A percentile compares a stretch with the other conserved stretches of the same genome.
Conservation (phyloP, 1,284 basidiomycete species). For the Cystobasidium slooffiae region DNA sequence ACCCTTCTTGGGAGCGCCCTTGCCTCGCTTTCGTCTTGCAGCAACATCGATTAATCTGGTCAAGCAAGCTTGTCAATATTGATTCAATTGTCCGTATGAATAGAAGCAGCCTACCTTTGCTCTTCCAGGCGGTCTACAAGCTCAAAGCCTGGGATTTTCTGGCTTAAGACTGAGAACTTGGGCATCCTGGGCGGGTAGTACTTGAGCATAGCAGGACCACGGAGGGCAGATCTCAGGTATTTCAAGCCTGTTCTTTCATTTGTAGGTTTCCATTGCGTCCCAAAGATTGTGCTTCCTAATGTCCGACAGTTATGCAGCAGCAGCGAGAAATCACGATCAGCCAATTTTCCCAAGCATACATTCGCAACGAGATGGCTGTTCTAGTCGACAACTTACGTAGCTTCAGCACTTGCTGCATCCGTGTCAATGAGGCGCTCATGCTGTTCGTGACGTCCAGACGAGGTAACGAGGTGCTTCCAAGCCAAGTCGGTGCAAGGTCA, state of each 20-base stretch:
- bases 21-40: slow-evolving; percentile 40
- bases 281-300: slow-evolving; percentile 71
- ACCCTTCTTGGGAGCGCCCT: slow-evolving; percentile 42
- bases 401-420: slow-evolving; percentile 49
- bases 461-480: neutral
- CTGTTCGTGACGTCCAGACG: neutral
- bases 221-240: slow-evolving; percentile 73
- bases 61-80: neutral
- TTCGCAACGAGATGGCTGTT: neutral
- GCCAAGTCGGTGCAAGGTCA: neutral
- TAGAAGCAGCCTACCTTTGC: slow-evolving; percentile 31
- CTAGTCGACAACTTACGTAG: slow-evolving; percentile 33
- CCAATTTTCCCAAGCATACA: slow-evolving; percentile 2
- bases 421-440: slow-evolving; percentile 27
- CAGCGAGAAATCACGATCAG: slow-evolving; percentile 7
- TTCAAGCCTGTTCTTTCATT: slow-evolving; percentile 79
- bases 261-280: slow-evolving; percentile 80
- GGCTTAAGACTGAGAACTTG: slow-evolving; percentile 24
- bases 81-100: too few species aligned
- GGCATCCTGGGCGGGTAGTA: slow-evolving; percentile 64
- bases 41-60: slow-evolving; percentile 34
- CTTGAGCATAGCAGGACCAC: slow-evolving; percentile 74
- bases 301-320: slow-evolving; percentile 56
- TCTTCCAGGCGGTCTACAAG: slow-evolving; percentile 32
- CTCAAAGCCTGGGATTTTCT: slow-evolving; percentile 30